These are phyloP conservation scores for Thozetella sp. DNA, from an alignment of 495 filamentous ascomycete species.

Conservation along the genomic window DNA sequence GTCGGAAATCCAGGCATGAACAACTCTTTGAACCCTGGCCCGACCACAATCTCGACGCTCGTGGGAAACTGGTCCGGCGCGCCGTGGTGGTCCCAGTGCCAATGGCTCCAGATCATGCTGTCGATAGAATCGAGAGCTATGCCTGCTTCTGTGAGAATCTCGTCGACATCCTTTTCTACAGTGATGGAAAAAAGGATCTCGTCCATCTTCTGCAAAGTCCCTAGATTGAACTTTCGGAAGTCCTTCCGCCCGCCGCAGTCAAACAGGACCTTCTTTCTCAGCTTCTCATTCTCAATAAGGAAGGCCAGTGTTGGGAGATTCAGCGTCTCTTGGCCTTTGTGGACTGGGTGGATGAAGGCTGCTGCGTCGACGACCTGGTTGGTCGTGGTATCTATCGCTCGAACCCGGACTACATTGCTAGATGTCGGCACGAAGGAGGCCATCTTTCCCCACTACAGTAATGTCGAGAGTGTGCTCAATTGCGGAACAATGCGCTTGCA, in stretches of 20 bases:
- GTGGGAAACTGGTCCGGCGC: constrained; percentile 46
- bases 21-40: constrained; percentile 46
- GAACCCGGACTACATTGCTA: not conserved
- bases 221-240: not conserved
- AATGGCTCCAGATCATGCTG: constrained; percentile 48
- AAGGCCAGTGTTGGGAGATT: not conserved
- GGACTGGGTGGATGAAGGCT: not conserved
- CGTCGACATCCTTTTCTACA: not conserved
- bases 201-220: not conserved
- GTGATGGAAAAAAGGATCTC: not conserved
- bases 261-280: not conserved
- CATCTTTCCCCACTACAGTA: no score
- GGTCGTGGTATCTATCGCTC: not conserved
- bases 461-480: no score
- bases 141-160: constrained; percentile 7
- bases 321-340: not conserved
- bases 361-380: not conserved
- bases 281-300: not conserved
- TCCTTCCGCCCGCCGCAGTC: not conserved
- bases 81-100: constrained; percentile 52
- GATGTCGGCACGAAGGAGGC: not conserved
- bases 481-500: no score
- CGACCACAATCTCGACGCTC: constrained; percentile 47
- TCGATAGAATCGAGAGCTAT: constrained; percentile 36
- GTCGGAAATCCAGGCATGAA: constrained; percentile 46